Percentiles rank a stretch among this genome's conserved stretches.
These are phyloP conservation scores for Penicillium taxi DNA, from an alignment of 495 filamentous ascomycete species.

Conservation along the genomic window DNA sequence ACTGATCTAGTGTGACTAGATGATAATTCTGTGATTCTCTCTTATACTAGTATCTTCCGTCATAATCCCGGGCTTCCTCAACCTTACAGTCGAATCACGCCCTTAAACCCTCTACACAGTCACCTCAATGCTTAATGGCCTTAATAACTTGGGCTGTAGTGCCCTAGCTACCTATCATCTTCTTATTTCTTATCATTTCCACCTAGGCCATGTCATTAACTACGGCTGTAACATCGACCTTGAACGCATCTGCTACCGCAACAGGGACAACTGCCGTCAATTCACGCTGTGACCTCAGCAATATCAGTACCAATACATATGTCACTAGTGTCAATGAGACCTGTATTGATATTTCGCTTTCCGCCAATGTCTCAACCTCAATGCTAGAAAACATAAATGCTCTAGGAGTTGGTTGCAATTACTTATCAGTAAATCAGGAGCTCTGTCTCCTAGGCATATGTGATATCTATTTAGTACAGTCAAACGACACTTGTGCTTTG, in stretches of 20 bases:
- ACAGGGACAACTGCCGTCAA: neutral
- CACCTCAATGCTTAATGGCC: too few relatives aligned
- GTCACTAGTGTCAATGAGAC: neutral
- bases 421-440: neutral
- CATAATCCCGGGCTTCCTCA: too few relatives aligned
- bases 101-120: too few relatives aligned
- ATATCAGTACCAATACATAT: constrained; percentile 2
- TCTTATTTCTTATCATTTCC: too few relatives aligned
- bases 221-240: constrained; percentile 2
- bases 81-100: too few relatives aligned
- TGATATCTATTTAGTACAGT: constrained; percentile 1
- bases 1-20: too few relatives aligned
- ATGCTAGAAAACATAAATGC: constrained; percentile 4
- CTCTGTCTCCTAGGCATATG: constrained; percentile 1
- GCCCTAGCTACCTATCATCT: too few relatives aligned
- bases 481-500: neutral
- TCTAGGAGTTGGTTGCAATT: constrained; percentile 2
- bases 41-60: too few relatives aligned
- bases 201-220: too few relatives aligned
- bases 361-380: constrained; percentile 4
- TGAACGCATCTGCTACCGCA: neutral
- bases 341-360: constrained; percentile 3
- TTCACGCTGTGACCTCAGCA: constrained; percentile 3
- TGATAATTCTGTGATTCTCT: too few relatives aligned
- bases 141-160: too few relatives aligned